phyloP scores from a whole-genome alignment of 208 protist species.

The Leishmania tarentolae region DNA sequence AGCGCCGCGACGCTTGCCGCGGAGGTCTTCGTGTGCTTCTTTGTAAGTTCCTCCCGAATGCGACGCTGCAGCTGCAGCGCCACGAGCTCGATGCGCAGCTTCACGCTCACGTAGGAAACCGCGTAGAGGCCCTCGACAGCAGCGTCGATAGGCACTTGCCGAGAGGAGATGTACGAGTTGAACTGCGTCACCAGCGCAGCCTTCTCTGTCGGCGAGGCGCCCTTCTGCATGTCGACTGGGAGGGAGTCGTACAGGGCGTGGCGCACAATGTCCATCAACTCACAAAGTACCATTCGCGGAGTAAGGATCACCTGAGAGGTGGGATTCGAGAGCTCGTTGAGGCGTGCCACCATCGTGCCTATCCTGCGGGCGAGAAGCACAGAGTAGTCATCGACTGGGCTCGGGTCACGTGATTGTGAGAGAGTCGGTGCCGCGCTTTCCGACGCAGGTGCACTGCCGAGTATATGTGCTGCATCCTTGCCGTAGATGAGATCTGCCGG shows the following conservation, averaged over 20 bases:
- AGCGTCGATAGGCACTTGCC: constrained; percentile 46
- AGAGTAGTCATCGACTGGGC: constrained; percentile 20
- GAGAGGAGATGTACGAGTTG: constrained; percentile 33
- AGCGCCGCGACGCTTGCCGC: constrained; percentile 41
- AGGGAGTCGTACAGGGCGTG: constrained; percentile 45
- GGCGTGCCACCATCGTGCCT: constrained; percentile 48
- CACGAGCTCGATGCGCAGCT: constrained; percentile 68
- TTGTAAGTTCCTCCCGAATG: constrained; percentile 38
- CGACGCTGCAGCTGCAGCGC: constrained; percentile 40
- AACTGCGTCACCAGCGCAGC: constrained; percentile 17
- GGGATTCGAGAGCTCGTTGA: constrained; percentile 41
- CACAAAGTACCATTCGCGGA: constrained; percentile 49
- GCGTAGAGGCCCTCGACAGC: constrained; percentile 56
- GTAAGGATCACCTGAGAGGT: constrained; percentile 35
- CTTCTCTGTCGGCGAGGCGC: constrained; percentile 14
- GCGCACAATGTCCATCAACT: constrained; percentile 55
- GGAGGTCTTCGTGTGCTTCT: constrained; percentile 7
- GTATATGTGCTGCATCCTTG: constrained; percentile 10
- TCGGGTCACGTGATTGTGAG: not conserved
- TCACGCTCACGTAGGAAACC: constrained; percentile 60
- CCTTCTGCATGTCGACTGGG: constrained; percentile 18
- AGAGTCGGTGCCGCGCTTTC: not conserved
- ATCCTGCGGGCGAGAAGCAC: constrained; percentile 52
- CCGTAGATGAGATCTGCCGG: constrained; percentile 27
- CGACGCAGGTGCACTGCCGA: not conserved